Evolutionary conservation across 768 basidiomycete species (phyloP).

Genomic region (Suillus clintonianus): DNA sequence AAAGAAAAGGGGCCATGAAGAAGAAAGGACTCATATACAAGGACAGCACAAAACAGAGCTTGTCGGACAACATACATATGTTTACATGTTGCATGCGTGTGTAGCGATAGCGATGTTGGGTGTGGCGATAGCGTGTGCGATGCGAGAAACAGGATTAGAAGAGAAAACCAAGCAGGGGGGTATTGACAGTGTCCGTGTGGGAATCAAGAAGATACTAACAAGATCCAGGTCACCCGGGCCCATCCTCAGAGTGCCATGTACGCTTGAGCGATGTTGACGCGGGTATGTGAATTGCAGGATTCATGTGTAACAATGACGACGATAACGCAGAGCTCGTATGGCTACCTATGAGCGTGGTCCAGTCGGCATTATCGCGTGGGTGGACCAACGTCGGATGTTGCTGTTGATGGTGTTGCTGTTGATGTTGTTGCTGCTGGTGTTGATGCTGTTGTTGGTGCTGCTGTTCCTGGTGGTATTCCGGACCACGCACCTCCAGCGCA

Average conservation of each 20-base stretch:
- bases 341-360: not conserved
- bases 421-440: not conserved
- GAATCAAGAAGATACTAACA: constrained; percentile 1
- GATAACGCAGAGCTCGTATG: constrained; percentile 24
- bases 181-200: not conserved
- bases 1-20: not conserved
- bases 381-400: constrained; percentile 7
- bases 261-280: constrained; percentile 24
- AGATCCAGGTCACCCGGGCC: not conserved
- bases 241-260: constrained; percentile 26
- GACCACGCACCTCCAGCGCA: constrained; percentile 34
- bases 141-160: not conserved
- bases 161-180: not conserved
- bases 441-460: not conserved
- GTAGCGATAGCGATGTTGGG: not conserved
- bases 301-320: constrained; percentile 28
- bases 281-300: constrained; percentile 4
- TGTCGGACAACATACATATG: not conserved
- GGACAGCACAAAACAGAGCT: too few relatives aligned
- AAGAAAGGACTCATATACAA: not conserved
- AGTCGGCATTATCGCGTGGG: not conserved
- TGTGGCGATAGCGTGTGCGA: not conserved
- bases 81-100: not conserved
- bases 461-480: not conserved
- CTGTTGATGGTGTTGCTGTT: constrained; percentile 3